These are phyloP conservation scores for Aspergillus jensenii DNA, from an alignment of 2,329 filamentous ascomycete genomes.

Conservation along the genomic window DNA sequence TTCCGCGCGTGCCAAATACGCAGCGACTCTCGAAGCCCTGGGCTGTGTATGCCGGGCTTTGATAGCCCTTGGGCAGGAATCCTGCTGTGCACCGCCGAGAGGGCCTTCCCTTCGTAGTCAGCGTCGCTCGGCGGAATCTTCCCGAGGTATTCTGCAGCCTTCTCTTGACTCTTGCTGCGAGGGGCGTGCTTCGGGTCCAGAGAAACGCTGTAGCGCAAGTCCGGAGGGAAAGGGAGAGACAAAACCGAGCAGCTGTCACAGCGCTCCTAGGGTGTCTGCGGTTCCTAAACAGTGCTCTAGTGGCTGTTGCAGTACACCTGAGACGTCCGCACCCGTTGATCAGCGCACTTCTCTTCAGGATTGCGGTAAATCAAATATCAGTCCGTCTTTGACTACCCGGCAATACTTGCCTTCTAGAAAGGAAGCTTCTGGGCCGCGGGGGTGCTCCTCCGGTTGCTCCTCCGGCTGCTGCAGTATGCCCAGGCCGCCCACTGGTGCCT, in stretches of 20 bases:
- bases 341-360: no score
- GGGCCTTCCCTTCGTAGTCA: background rate
- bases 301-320: background rate
- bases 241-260: background rate
- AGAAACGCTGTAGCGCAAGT: background rate
- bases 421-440: rapidly evolving
- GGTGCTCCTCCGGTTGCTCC: no score
- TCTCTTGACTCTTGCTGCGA: constrained; percentile 14
- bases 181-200: no score
- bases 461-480: no score
- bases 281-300: background rate
- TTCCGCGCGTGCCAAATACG: constrained; percentile 42
- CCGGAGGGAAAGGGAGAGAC: background rate
- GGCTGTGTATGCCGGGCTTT: constrained; percentile 57
- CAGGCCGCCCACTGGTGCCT: no score
- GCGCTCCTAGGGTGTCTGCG: background rate
- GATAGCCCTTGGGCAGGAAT: constrained; percentile 52
- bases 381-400: no score
- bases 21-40: constrained; percentile 46
- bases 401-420: background rate
- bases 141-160: constrained; percentile 1
- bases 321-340: background rate
- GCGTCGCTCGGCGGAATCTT: constrained; percentile 7
- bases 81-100: constrained; percentile 44
- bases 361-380: no score